Evolutionary conservation across 2,329 filamentous ascomycete species (phyloP), one percentile per base, ranked within the genome.

Genomic region (Penicillium hesseltinei): DNA sequence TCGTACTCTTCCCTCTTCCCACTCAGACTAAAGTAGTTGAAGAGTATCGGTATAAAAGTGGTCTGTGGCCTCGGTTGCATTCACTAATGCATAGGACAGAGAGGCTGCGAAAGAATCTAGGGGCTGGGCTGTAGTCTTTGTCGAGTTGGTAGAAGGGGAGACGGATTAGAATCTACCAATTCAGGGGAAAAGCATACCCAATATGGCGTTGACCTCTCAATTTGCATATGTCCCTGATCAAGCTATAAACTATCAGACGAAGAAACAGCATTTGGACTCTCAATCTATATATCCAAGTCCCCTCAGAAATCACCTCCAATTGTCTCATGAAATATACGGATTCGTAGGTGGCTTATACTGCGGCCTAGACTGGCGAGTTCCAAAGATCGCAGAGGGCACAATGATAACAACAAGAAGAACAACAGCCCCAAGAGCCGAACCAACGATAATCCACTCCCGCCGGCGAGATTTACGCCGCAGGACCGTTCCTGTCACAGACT

Each of bases 351-450:
- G 15, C 13, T n/a, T 36, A 40, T 42, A n/a, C 43, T 57, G 49
- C 11, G 49, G 25, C 27, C 31, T 47, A 15, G 49, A 39, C n/a
- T 53, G 27, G 10, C 54, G 49, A 15, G 35, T 53, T 10, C 54
- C 54, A 21, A 47, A 57, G 10, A 57, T 57, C 5, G 13, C 54
- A 19, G 54, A 53, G 27, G 54, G 54, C 23, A 57, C 54, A 48
- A 57, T 57, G 5, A 57, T 53, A 27, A 57, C 43, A 43, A 53
- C 43, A n/a, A 57, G 43, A 35, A 56, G 19, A 36, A 57, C 29
- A 25, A 57, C 21, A 35, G 19, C 43, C 11, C 43, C 54, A 35
- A 57, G 19, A 27, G 33, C 36, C 7, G 43, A 52, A 33, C 49
- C 42, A 6, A 38, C 10, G 17, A 57, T 47, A n/a, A 57, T 38